A percentile compares a stretch with the other conserved stretches of the same genome.
Evolutionary conservation across 148 eudicot genomes (phyloP).

Genomic region (Dianthus caryophyllus): DNA sequence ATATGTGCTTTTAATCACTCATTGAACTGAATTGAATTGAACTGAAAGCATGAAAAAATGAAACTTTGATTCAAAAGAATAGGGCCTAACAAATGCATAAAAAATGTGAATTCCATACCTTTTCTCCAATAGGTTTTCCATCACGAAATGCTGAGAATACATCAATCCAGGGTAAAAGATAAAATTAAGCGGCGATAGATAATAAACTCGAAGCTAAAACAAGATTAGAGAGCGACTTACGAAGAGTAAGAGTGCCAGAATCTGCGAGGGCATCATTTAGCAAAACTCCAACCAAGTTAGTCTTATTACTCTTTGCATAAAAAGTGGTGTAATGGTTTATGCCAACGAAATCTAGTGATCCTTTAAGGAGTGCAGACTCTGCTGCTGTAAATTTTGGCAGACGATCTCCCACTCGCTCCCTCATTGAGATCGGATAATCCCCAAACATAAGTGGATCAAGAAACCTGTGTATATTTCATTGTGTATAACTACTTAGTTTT

Average conservation of each 20-base stretch:
- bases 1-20: no score
- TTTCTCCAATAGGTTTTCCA: constrained; percentile 63
- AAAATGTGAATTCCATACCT: constrained; percentile 36
- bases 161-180: not conserved
- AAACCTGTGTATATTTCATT: constrained; percentile 35
- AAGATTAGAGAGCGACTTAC: constrained; percentile 35
- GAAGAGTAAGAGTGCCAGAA: constrained; percentile 58
- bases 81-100: no score
- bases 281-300: constrained; percentile 41
- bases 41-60: no score
- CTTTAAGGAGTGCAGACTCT: constrained; percentile 59
- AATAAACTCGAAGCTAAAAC: not conserved
- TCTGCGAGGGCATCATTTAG: constrained; percentile 62
- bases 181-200: not conserved
- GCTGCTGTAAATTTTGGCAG: constrained; percentile 45
- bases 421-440: constrained; percentile 66
- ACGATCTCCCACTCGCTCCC: constrained; percentile 50
- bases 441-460: constrained; percentile 62
- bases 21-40: no score
- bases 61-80: no score
- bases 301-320: constrained; percentile 47
- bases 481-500: not conserved
- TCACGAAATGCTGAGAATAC: constrained; percentile 48
- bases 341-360: constrained; percentile 81
- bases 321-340: constrained; percentile 92